Percentiles rank a stretch among this genome's conserved stretches.
These are phyloP conservation scores for Boletus vermiculosoides DNA, from an alignment of 768 basidiomycete genomes.

Conservation along the genomic window DNA sequence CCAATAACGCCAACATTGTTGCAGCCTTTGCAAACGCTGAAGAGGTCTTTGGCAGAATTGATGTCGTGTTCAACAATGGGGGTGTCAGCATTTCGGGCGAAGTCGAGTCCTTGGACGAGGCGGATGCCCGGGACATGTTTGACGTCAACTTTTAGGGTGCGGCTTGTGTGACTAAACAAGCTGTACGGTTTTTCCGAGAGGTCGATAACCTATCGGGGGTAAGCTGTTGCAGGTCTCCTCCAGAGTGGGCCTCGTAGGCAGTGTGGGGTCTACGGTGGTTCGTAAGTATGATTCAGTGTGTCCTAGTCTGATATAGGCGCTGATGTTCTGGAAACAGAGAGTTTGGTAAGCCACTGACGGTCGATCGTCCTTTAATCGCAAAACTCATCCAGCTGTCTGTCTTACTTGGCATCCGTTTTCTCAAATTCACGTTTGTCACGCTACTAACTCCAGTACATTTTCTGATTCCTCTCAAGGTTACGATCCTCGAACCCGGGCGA, in stretches of 20 bases:
- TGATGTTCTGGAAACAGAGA: constrained; percentile 7
- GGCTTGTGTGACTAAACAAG: constrained; percentile 29
- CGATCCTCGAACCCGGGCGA: constrained; percentile 18
- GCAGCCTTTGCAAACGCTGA: constrained; percentile 29
- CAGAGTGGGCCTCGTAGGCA: constrained; percentile 27
- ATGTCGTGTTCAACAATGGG: constrained; percentile 40
- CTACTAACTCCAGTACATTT: background rate
- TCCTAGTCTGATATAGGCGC: background rate
- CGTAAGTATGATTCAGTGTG: constrained; percentile 12
- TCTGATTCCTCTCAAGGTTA: constrained; percentile 10
- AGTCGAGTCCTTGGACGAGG: constrained; percentile 35
- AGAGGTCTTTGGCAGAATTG: constrained; percentile 33
- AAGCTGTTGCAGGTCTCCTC: constrained; percentile 41
- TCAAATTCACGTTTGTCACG: background rate
- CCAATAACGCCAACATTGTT: constrained; percentile 18
- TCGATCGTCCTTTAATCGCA: too few species aligned
- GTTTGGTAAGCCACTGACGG: constrained; percentile 8
- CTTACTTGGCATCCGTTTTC: background rate
- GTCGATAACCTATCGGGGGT: constrained; percentile 39
- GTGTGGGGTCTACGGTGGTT: constrained; percentile 25
- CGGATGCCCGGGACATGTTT: constrained; percentile 34
- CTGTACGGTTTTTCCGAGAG: constrained; percentile 37
- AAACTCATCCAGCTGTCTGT: background rate
- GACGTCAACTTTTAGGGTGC: constrained; percentile 40
- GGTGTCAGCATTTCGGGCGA: constrained; percentile 32